Evolutionary conservation across 257 asterid genomes (phyloP), one percentile per base, ranked within the genome.

Genomic region (Phtheirospermum japonicum): DNA sequence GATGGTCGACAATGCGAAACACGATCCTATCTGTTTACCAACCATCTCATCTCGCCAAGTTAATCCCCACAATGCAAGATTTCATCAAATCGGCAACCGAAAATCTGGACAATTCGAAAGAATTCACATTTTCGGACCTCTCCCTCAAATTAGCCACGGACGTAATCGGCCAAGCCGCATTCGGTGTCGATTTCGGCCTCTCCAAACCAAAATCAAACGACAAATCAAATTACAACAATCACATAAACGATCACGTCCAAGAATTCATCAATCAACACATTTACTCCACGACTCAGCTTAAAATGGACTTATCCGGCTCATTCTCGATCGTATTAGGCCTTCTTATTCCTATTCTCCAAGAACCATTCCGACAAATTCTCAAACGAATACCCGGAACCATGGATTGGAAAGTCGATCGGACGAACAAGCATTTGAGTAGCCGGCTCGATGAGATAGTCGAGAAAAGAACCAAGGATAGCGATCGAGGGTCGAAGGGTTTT

Each of bases 1-100:
- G 85, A 75, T 93, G 99, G 99, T 93, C 99, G 16, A 66, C 84
- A 2, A 93, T 89, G 99, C 75, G 99, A 55, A 89, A 93, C 79
- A 82, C 94, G 0, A 85, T 93, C 60, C 72, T 87, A 17, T 87
- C 96, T 1, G 79, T 93, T 19, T 89, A 93, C 75, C 99, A 89
- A 74, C 97, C 99, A 13, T 89, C 97, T 58, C 82, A 93, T 70
- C 94, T 93, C 0, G 95, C 95, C 52, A 89, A 80, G 74, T 34
- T 87, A 51, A 82, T 87, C 46, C 97, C 97, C 0, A 87, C 76
- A 23, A 93, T 93, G 99, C 97, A 93, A 70, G 82, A 81, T 0
- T 74, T 70, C 67, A 87, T 93, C 0, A 83, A 78, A 58, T 72
- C 87, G 5, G 86, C 96, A 13, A 73, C 90, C 2, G 61, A 70